Evolutionary conservation across 2,329 filamentous ascomycete species (phyloP), one percentile per base, ranked within the genome.

Genomic region (Penicillium oxalicum): DNA sequence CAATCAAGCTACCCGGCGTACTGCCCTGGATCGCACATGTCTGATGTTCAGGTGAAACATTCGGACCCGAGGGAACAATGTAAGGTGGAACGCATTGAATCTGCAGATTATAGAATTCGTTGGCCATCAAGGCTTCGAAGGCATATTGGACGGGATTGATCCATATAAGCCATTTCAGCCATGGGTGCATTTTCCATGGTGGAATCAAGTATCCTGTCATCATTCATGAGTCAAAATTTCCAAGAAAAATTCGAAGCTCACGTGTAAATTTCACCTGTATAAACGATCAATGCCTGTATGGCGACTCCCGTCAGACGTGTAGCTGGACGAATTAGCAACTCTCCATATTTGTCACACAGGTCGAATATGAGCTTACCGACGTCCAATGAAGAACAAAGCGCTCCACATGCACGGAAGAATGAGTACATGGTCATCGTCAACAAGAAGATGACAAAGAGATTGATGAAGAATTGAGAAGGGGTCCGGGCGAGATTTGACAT

Each of bases 61-160:
- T 72, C 0, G 75, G 74, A 0, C 77, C 71, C 13, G 71, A 67
- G 0, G 82, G 83, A 0, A 84, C 77, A 4, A 85, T 70, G 45
- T 73, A 79, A 0, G 79, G 77, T 2, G 74, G 61, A 2, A 72
- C 72, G 54, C 82, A 86, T 48, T 75, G 60, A 27, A 84, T 74
- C 1, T 76, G 64, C 1, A 82, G 66, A 28, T 71, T 67, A 49
- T 85, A 75, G 49, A 89, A 88, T 61, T 90, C 86, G 57, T 89
- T 89, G 0, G 82, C 74, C 60, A 88, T 74, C 0, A 90, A 65
- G 0, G 78, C 78, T 54, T 88, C 82, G 49, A 88, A 89, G 0
- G 75, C 82, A 49, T 88, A 88, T 0, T 84, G 79, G 3, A 89
- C 69, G 0, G 85, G 85, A 53, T 86, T 77, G 24, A 84, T 77